Conservation (phyloP, 1,284 basidiomycete genomes). For the Sporisorium scitamineum region DNA sequence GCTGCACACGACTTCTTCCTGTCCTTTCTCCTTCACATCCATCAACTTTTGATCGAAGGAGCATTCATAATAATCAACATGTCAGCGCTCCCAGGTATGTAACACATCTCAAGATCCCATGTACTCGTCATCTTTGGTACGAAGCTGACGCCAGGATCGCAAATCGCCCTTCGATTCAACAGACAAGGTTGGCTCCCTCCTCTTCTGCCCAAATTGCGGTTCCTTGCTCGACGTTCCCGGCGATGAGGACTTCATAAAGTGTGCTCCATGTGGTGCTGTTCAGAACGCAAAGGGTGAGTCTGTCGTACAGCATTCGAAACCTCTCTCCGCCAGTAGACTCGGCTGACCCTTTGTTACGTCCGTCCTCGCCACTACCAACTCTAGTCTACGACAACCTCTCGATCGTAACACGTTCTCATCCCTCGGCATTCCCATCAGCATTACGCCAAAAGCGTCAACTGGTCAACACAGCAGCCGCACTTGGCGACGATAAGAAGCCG, state of each 20-base stretch:
- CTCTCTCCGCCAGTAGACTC: not conserved
- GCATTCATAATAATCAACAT: conserved; percentile 8
- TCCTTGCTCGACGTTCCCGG: conserved; percentile 86
- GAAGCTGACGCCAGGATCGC: not conserved
- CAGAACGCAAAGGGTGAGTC: conserved; percentile 74
- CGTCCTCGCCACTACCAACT: not conserved
- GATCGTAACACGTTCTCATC: conserved; percentile 89
- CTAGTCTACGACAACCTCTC: conserved; percentile 92
- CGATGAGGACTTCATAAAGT: conserved; percentile 81
- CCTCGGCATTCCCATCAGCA: conserved; percentile 91
- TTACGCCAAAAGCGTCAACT: conserved; percentile 86
- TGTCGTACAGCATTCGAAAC: not conserved
- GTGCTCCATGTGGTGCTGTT: conserved; percentile 86
- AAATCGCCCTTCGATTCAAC: not conserved
- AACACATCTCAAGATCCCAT: not conserved
- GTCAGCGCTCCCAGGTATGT: conserved; percentile 34
- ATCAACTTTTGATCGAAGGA: not conserved
- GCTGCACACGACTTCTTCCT: not conserved
- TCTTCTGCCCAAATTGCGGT: conserved; percentile 94
- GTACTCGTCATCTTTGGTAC: not conserved
- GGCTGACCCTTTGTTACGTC: not conserved
- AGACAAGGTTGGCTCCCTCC: conserved; percentile 79
- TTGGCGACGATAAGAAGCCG: conserved; percentile 40
- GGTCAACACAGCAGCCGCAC: conserved; percentile 74
- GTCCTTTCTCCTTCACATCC: not conserved